phyloP scores from a whole-genome alignment of 208 protist species.

The Naegleria gruberi region DNA sequence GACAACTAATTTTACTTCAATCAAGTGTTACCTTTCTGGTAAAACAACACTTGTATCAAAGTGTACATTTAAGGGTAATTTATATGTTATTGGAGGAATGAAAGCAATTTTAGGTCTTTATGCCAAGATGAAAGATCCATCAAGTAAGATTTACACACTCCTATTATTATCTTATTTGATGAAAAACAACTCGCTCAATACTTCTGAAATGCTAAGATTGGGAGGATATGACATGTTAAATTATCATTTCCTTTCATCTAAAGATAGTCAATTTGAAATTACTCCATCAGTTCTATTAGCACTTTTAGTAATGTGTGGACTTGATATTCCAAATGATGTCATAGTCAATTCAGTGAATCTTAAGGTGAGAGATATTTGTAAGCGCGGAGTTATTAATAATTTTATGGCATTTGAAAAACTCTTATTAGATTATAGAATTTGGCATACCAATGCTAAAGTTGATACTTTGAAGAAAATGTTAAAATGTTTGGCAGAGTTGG shows the following conservation, averaged over 20 bases:
- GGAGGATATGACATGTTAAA: slow-evolving; percentile 10
- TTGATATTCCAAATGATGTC: not conserved
- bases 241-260: not conserved
- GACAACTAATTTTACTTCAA: not conserved
- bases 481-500: not conserved
- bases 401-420: not conserved
- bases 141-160: not conserved
- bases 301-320: not conserved
- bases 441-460: not conserved
- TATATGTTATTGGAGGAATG: slow-evolving; percentile 1
- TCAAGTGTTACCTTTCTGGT: not conserved
- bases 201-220: not conserved
- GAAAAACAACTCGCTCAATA: not conserved
- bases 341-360: not conserved
- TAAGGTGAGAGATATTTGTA: not conserved
- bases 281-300: not conserved
- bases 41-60: not conserved
- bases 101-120: not conserved
- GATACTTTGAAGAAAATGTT: slow-evolving; percentile 1
- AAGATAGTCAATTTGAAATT: not conserved
- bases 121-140: not conserved
- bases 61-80: slow-evolving; percentile 10
- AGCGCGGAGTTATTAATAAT: not conserved
- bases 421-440: slow-evolving; percentile 14
- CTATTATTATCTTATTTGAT: not conserved